Evolutionary conservation across 371 early-diverging fungal species (phyloP).

Genomic region (Dinochytrium kinnereticum): DNA sequence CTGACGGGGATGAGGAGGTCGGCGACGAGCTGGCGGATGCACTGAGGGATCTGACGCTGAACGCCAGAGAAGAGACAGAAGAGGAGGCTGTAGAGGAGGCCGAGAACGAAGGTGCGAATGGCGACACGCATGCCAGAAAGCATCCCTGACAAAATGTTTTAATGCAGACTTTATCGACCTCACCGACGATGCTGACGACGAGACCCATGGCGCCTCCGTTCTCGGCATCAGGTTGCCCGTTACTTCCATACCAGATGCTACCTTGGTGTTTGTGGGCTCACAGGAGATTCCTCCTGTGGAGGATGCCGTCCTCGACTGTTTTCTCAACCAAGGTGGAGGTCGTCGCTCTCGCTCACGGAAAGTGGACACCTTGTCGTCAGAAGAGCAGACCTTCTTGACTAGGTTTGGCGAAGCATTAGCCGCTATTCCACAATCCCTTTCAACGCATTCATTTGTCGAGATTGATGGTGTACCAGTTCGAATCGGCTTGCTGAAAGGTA

Average conservation of each 20-base stretch:
- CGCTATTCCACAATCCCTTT: background rate
- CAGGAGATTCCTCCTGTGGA: background rate
- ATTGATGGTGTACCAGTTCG: constrained; percentile 31
- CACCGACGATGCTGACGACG: background rate
- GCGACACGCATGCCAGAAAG: too few relatives aligned
- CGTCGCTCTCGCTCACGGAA: background rate
- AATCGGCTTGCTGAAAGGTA: background rate
- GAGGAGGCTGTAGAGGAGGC: background rate
- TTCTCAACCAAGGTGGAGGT: background rate
- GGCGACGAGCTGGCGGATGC: background rate
- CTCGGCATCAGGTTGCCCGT: background rate
- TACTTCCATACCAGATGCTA: background rate
- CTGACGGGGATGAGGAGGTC: background rate
- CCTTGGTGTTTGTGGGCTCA: background rate
- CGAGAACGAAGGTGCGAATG: too few relatives aligned
- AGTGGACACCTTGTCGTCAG: background rate
- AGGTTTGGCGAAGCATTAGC: background rate
- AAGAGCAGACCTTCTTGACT: background rate
- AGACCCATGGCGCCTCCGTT: background rate
- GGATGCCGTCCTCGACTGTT: background rate
- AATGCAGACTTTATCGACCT: background rate
- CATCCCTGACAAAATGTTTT: too few relatives aligned
- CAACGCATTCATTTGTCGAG: constrained; percentile 11
- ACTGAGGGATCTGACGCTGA: background rate
- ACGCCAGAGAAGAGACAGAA: background rate